Evolutionary conservation across 129 eudicot species (phyloP).

Genomic region (Centrapalus pauciflorus): DNA sequence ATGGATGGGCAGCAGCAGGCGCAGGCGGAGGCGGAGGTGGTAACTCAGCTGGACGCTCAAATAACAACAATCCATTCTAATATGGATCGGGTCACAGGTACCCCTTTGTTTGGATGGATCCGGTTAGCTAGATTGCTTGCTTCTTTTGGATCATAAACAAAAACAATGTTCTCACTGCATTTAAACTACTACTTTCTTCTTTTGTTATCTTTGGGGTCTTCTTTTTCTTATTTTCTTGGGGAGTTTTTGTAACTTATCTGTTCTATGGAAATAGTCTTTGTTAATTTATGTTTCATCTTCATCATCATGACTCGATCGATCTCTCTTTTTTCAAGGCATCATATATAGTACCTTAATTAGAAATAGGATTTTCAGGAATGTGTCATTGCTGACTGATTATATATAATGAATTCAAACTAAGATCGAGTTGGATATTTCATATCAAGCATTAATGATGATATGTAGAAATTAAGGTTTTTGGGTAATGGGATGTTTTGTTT

Average conservation of each 20-base stretch:
- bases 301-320: too few relatives aligned
- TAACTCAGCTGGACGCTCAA: conserved; percentile 21
- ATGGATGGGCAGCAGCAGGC: conserved; percentile 21
- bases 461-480: conserved; percentile 25
- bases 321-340: neutral
- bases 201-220: neutral
- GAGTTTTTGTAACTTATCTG: conserved; percentile 32
- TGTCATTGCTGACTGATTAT: conserved; percentile 23
- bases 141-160: conserved; percentile 30
- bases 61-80: conserved; percentile 29
- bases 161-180: conserved; percentile 24
- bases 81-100: conserved; percentile 21
- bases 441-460: conserved; percentile 25
- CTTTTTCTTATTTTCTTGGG: neutral
- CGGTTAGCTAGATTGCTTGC: conserved; percentile 23
- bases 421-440: conserved; percentile 25
- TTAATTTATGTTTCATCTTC: conserved; percentile 12
- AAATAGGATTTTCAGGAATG: conserved; percentile 27
- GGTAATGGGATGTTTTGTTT: conserved; percentile 38
- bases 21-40: conserved; percentile 23
- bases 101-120: conserved; percentile 27
- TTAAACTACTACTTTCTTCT: conserved; percentile 25
- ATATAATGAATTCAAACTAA: conserved; percentile 27
- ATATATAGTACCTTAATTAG: too few relatives aligned
- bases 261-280: conserved; percentile 19